Base-by-base conservation (phyloP, 495 filamentous ascomycete species). In the Niebla homalea region DNA sequence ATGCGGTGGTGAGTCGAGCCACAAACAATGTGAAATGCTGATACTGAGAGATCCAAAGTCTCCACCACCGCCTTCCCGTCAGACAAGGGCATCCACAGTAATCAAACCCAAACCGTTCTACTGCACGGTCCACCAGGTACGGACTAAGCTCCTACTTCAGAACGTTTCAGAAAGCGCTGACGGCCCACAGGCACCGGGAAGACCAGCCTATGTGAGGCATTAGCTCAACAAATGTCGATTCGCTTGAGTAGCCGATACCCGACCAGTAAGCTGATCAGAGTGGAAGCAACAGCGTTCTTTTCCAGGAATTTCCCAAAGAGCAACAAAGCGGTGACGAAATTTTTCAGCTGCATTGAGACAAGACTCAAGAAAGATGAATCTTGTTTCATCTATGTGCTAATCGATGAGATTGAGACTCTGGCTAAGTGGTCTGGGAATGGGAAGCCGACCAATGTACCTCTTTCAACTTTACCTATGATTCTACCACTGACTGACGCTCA, bases 371-470 rank as follows among this genome's bases (percentile, higher is more conserved):
- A 66, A 48, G 71, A 77, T 44, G 62, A 67, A 5, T 57, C 64
- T 23, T 62, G 63, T 4, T 67, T 79, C 39, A 56, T 77, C 14
- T 70, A 68, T 38, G 64, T 80, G 1, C 50, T 80, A 14, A 69
- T 80, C 47, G 76, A 79, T 54, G 75, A 77, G 44, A 67, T 80
- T 12, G 76, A 80, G 50, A 76, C 67, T 25, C 56, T 80, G 18
- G 67, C 73, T n/a, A 25, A 60, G 68, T 35, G 60, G 63, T 5
- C 69, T n/a, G n/a, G n/a, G n/a, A n/a, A n/a, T n/a, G n/a, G n/a
- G n/a, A n/a, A n/a, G n/a, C n/a, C n/a, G n/a, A n/a, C n/a, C n/a
- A n/a, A n/a, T n/a, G 71, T 73, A 53, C 45, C 57, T 49, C 16
- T 38, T 12, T 7, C 15, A 4, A 40, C 3, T 3, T 25, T 23